Evolutionary conservation across 139 green algal genomes (phyloP).

Genomic region (Spirogloea muscicola): DNA sequence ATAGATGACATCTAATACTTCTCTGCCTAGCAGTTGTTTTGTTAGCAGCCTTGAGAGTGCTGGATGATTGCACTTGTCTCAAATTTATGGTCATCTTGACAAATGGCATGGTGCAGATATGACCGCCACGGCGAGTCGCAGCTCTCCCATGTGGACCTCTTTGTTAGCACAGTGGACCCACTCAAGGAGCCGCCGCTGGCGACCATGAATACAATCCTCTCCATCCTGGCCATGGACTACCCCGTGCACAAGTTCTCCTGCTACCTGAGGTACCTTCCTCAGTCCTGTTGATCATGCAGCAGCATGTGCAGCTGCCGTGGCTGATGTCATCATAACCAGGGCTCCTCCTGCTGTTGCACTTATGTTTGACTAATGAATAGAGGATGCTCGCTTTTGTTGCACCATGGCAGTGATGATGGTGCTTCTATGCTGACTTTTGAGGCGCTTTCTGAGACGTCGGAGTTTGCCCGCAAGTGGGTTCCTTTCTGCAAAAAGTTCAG

Average conservation of each 20-base stretch:
- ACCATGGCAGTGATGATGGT: slow-evolving; percentile 42
- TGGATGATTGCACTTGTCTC: no score
- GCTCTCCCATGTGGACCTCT: slow-evolving; percentile 38
- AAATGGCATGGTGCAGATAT: no score
- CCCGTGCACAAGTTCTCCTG: slow-evolving; percentile 39
- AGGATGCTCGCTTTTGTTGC: no score
- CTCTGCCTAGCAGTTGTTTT: no score
- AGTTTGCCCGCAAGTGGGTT: slow-evolving; percentile 45
- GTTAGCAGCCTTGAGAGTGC: no score
- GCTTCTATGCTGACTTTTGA: slow-evolving; percentile 46
- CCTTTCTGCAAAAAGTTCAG: slow-evolving; percentile 42
- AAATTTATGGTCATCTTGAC: no score
- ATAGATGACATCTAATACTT: no score
- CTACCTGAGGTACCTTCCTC: slow-evolving; percentile 45
- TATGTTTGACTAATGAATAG: no score
- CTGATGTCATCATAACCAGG: no score
- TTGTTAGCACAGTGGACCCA: slow-evolving; percentile 41
- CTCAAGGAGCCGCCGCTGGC: slow-evolving; percentile 37
- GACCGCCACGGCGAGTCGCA: slow-evolving; percentile 47
- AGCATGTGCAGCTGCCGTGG: no score
- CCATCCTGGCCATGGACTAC: slow-evolving; percentile 44
- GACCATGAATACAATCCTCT: slow-evolving; percentile 37
- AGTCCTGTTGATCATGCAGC: no score
- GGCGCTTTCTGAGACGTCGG: slow-evolving; percentile 30
- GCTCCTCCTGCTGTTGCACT: no score